Evolutionary conservation across 495 filamentous ascomycete genomes (phyloP), one percentile per base, ranked within the genome.

Genomic region (Xylaria telfairii): DNA sequence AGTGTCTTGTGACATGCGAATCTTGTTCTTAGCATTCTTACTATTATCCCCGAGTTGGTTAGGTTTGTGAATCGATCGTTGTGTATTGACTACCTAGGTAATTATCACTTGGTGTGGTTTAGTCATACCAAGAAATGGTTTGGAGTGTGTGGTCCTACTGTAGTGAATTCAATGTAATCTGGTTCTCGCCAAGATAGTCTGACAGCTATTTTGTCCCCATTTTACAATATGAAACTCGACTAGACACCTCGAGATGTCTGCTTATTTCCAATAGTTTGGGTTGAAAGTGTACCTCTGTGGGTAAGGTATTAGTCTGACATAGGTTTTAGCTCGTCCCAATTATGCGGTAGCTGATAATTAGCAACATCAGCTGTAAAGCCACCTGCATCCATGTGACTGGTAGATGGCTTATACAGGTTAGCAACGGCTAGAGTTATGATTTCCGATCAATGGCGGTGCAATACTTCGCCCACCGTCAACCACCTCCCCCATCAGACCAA

Each of bases 281-380:
- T n/a, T 62, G 34, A 49, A 46, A 19, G 46, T 39, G 10, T 42
- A 26, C 4, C 34, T 37, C n/a, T n/a, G n/a, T n/a, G 34, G 13
- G 30, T 30, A n/a, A 37, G 5, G 21, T 21, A 0, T 6, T 1
- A 21, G n/a, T 54, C 26, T 54, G n/a, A n/a, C n/a, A n/a, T n/a
- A 54, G 15, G 51, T 54, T n/a, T 13, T 28, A 30, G 26, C 26
- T 8, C 28, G 51, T 54, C 51, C 51, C 26, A 15, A n/a, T 10
- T 34, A 42, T 41, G 47, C 3, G 17, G 28, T 32, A 34, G 47
- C 34, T 15, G 30, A 2, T 56, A 17, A 68, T 21, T 8, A 60
- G 41, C 26, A 37, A 26, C 26, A 32, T 51, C 67, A 69, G 67
- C 67, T 51, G 19, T 62, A 41, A 61, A 62, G 41, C 67, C 56